Conservation (phyloP, 495 filamentous ascomycete genomes). For the Aspergillus baeticus region DNA sequence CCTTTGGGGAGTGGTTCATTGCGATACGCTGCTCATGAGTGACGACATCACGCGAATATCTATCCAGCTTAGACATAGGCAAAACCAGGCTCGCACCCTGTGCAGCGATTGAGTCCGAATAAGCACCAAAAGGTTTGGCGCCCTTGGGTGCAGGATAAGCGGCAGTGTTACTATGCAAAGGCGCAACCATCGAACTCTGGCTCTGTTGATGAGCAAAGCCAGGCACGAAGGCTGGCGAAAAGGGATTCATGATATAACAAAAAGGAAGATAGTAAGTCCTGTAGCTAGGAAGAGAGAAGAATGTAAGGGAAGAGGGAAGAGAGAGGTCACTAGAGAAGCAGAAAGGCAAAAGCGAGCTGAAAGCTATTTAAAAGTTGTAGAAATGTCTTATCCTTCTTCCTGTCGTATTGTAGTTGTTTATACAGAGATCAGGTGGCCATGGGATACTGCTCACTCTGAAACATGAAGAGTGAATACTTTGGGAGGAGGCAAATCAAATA, state of each 20-base stretch:
- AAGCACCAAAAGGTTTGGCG: not conserved
- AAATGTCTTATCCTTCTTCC: not conserved
- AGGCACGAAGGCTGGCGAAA: slow-evolving; percentile 7
- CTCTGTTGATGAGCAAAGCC: not conserved
- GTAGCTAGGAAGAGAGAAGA: not conserved
- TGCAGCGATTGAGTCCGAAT: not conserved
- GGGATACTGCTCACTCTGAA: too few relatives aligned
- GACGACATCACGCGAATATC: not conserved
- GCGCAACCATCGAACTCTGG: not conserved
- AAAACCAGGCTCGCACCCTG: not conserved
- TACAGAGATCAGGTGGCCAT: too few relatives aligned
- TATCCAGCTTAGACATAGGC: not conserved
- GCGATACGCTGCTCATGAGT: not conserved
- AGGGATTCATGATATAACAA: slow-evolving; percentile 4
- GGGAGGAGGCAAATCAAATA: not conserved
- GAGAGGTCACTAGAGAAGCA: too few relatives aligned
- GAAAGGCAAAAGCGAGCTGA: too few relatives aligned
- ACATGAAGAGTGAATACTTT: too few relatives aligned
- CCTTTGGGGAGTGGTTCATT: not conserved
- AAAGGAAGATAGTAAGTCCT: not conserved
- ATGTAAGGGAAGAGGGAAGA: not conserved
- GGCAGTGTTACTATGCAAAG: not conserved
- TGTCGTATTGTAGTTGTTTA: not conserved
- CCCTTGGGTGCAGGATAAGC: not conserved
- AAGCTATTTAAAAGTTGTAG: too few relatives aligned